Evolutionary conservation across 2,329 filamentous ascomycete species (phyloP).

Genomic region (Gaeumannomyces tritici): DNA sequence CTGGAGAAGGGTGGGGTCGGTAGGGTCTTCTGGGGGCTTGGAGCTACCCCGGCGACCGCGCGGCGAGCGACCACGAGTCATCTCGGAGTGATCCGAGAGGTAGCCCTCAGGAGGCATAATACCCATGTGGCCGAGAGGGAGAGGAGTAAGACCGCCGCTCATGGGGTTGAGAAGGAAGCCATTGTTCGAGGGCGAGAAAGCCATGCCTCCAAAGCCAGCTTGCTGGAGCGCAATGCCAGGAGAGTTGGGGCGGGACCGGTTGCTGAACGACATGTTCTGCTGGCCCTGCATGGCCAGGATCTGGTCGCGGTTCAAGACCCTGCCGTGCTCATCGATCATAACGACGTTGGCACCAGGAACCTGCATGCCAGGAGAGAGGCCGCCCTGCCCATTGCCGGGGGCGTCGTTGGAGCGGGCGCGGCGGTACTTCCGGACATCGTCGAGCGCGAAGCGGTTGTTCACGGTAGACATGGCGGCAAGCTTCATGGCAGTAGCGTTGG

Average conservation of each 20-base stretch:
- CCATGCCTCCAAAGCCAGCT: slow-evolving; percentile 30
- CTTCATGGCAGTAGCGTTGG: slow-evolving; percentile 98
- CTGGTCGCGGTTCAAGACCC: slow-evolving; percentile 77
- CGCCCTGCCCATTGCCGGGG: slow-evolving; percentile 47
- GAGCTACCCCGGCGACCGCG: slow-evolving; percentile 87
- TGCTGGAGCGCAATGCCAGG: slow-evolving; percentile 74
- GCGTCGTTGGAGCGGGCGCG: slow-evolving; percentile 83
- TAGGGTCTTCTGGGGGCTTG: slow-evolving; percentile 96
- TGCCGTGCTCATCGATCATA: slow-evolving; percentile 91
- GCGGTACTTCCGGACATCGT: slow-evolving; percentile 94
- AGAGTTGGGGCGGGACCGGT: slow-evolving; percentile 80
- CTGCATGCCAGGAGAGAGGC: slow-evolving; percentile 56
- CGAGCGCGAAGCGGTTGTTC: slow-evolving; percentile 93
- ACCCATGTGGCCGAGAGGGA: slow-evolving; percentile 66
- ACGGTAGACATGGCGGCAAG: slow-evolving; percentile 92
- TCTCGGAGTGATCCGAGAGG: slow-evolving; percentile 86
- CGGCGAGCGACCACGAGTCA: slow-evolving; percentile 82
- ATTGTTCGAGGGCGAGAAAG: slow-evolving; percentile 88
- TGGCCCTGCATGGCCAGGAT: slow-evolving; percentile 66
- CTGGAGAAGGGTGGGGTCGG: slow-evolving; percentile 78
- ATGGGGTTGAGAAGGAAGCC: slow-evolving; percentile 54
- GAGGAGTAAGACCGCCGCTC: slow-evolving; percentile 40
- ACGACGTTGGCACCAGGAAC: slow-evolving; percentile 70
- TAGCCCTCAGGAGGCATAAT: slow-evolving; percentile 64
- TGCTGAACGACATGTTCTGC: slow-evolving; percentile 43